These are phyloP conservation scores for Fusarium transvaalense DNA, from an alignment of 2,329 filamentous ascomycete species.

Conservation along the genomic window DNA sequence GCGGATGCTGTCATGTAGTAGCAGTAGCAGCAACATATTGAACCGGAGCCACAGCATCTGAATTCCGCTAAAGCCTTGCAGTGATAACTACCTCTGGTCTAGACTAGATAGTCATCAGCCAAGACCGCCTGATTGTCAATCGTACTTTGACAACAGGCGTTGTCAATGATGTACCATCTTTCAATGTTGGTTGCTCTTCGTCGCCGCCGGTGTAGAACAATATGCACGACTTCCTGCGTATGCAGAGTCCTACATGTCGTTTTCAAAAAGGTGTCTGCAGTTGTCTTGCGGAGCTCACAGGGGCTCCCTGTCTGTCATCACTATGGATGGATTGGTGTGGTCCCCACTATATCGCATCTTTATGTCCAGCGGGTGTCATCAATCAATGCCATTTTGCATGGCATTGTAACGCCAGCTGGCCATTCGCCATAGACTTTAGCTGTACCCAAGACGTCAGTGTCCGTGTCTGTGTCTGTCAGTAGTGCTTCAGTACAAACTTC, in stretches of 20 bases:
- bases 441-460: constrained; percentile 47
- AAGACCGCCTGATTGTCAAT: no score
- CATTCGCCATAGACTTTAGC: constrained; percentile 48
- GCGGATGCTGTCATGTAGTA: constrained; percentile 20
- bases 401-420: constrained; percentile 48
- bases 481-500: constrained; percentile 44
- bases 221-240: constrained; percentile 23
- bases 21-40: constrained; percentile 31
- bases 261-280: constrained; percentile 28
- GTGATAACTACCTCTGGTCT: background rate
- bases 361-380: constrained; percentile 42
- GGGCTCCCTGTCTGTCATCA: constrained; percentile 50
- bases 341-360: constrained; percentile 45
- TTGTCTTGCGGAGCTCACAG: constrained; percentile 44
- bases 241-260: constrained; percentile 18
- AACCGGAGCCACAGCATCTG: constrained; percentile 26
- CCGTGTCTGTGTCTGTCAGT: constrained; percentile 38
- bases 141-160: background rate
- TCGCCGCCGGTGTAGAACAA: constrained; percentile 4
- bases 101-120: no score
- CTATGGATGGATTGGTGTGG: constrained; percentile 33
- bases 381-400: constrained; percentile 49
- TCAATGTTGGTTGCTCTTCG: background rate
- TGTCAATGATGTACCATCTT: background rate
- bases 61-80: constrained; percentile 28